Percentiles rank a stretch among this genome's conserved stretches.
Evolutionary conservation across 257 asterid species (phyloP).

Genomic region (Ballota nigra): DNA sequence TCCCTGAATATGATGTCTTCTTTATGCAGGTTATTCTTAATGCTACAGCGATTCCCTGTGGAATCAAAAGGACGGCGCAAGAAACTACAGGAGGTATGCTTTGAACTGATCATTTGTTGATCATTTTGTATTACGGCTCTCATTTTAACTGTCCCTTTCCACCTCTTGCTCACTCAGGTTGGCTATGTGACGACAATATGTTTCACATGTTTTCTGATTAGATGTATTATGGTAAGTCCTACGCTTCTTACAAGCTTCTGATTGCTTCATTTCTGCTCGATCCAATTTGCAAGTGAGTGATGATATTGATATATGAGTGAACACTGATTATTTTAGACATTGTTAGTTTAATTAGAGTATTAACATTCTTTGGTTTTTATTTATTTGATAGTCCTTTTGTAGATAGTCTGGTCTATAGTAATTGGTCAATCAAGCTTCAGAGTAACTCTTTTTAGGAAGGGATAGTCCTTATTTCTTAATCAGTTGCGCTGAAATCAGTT

Average conservation of each 20-base stretch:
- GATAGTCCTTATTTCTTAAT: neutral
- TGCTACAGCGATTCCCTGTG: slow-evolving; percentile 91
- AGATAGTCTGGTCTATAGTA: neutral
- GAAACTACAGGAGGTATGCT: slow-evolving; percentile 88
- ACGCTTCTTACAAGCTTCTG: slow-evolving; percentile 15
- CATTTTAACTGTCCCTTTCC: neutral
- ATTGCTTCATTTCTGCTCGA: neutral
- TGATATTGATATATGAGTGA: neutral
- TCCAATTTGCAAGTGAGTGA: slow-evolving; percentile 12
- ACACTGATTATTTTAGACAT: neutral
- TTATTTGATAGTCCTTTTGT: neutral
- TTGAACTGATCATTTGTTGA: neutral
- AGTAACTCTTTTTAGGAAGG: neutral
- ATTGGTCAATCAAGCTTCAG: neutral
- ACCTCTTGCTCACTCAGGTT: slow-evolving; percentile 57
- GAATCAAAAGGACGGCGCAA: slow-evolving; percentile 97
- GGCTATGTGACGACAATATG: slow-evolving; percentile 98
- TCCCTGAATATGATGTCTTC: slow-evolving; percentile 18
- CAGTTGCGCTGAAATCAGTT: neutral
- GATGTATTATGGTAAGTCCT: slow-evolving; percentile 90
- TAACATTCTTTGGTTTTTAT: neutral
- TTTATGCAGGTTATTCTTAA: slow-evolving; percentile 71
- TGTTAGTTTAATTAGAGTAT: neutral
- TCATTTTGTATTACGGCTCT: slow-evolving; percentile 1
- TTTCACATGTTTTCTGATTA: slow-evolving; percentile 76